Percentiles rank a stretch among this genome's conserved stretches.
phyloP scores from a whole-genome alignment of 108 stramenopile genomes.

The Thalassiosira profunda region DNA sequence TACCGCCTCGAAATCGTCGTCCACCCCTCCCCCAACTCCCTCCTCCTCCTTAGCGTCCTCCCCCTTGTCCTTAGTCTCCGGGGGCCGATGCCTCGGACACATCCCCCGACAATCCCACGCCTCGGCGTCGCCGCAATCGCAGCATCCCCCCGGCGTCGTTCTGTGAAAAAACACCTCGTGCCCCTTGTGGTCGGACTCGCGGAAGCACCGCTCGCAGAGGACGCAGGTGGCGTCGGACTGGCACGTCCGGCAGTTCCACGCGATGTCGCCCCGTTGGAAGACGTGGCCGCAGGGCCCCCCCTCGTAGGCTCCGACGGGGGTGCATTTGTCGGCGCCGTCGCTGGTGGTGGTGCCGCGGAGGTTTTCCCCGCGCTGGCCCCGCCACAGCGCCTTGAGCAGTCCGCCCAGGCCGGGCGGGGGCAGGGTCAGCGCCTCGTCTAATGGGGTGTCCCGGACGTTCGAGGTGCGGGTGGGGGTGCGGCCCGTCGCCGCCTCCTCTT shows the following conservation, averaged over 20 bases:
- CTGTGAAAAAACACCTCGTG: conserved; percentile 99
- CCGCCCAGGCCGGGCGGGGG: conserved; percentile 8
- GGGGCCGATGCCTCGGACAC: conserved; percentile 84
- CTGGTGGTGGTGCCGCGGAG: conserved; percentile 9
- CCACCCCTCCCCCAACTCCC: conserved; percentile 13
- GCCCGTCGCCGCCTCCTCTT: conserved; percentile 34
- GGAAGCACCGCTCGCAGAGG: conserved; percentile 96
- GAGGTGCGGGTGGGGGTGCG: conserved; percentile 22
- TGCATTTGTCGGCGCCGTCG: too few relatives aligned
- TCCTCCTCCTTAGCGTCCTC: conserved; percentile 13
- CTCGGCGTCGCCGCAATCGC: conserved; percentile 99
- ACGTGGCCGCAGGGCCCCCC: conserved; percentile 93
- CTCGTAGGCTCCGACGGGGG: not conserved
- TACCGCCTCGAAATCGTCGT: conserved; percentile 74
- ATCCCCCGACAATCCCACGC: conserved; percentile 95
- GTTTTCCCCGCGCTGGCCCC: not conserved
- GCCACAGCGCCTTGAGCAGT: conserved; percentile 3
- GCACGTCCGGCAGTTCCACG: conserved; percentile 98
- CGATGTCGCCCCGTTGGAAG: conserved; percentile 96
- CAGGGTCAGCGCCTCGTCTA: not conserved
- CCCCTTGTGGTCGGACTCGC: conserved; percentile 88
- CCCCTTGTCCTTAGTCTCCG: conserved; percentile 1
- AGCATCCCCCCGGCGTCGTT: conserved; percentile 97
- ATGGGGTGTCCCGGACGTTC: not conserved
- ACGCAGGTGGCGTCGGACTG: conserved; percentile 97